phyloP scores from a whole-genome alignment of 371 early-diverging fungal genomes.

The Neoconidiobolus thromboides region DNA sequence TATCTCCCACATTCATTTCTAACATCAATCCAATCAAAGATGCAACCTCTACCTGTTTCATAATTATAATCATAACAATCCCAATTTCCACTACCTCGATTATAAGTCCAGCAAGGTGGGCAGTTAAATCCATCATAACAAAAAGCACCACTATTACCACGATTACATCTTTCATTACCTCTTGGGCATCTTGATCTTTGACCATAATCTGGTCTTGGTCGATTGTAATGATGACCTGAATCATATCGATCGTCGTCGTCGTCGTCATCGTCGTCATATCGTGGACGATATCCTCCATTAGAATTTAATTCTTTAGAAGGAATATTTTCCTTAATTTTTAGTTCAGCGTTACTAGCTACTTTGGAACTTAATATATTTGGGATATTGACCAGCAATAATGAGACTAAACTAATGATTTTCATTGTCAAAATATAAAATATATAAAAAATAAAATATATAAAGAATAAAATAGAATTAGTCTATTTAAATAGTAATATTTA shows the following conservation, averaged over 20 bases:
- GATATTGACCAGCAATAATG: no score
- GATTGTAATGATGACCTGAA: neutral
- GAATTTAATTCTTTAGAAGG: no score
- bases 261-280: neutral
- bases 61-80: neutral
- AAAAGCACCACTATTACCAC: neutral
- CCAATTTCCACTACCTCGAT: neutral
- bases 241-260: neutral
- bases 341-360: no score
- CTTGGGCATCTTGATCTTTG: neutral
- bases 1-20: no score
- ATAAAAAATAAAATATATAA: no score
- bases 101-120: neutral
- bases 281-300: no score
- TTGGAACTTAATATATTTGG: no score
- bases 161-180: neutral
- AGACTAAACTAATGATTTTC: no score
- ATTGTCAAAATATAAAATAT: no score
- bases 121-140: neutral
- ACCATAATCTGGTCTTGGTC: neutral
- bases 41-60: neutral
- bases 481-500: no score
- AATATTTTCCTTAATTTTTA: no score
- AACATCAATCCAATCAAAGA: neutral
- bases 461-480: no score